Evolutionary conservation across 2,329 filamentous ascomycete genomes (phyloP), one percentile per base, ranked within the genome.

Genomic region (Trichoderma harzianum): DNA sequence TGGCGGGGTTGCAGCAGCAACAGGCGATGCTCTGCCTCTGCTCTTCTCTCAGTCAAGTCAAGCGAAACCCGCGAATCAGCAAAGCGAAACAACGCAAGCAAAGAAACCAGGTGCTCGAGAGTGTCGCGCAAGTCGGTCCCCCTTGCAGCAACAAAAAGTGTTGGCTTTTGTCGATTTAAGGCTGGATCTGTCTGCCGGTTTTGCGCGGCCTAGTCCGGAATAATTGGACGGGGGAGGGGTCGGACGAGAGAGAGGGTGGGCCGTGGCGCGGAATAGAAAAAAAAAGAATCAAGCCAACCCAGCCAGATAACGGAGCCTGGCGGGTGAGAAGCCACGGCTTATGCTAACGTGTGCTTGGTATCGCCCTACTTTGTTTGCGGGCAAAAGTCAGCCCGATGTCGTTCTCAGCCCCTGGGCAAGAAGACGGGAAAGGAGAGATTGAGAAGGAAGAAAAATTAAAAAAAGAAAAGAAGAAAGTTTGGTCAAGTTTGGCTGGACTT

Each of bases 1-100:
- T 87, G 81, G 76, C 87, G 81, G 79, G 39, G 66, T 18, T 60
- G 66, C 55, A 69, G 36, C 36, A 58, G 55, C 66, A 69, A 57
- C 66, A 21, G 36, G 8, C 26, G 36, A 16, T 57, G 36, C 26
- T 21, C n/a, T n/a, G 65, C 26, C 12, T 58, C 26, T 68, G 1
- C 11, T 26, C 28, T 30, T 34, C 3, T 21, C 16, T 67, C 63
- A 3, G 26, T 47, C 39, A 51, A n/a, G 3, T 28, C 28, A 34
- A 16, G 12, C 60, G 60, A 63, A 21, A 21, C 28, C 28, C 8
- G 60, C 39, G 43, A 65, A 67, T 32, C 64, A 57, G 32, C 21
- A n/a, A 57, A 60, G 26, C 26, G 34, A n/a, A 39, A 62, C 18
- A 39, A 39, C 2, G 14, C 36, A 36, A 61, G 28, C 16, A 24